Evolutionary conservation across 2,329 filamentous ascomycete genomes (phyloP), one percentile per base, ranked within the genome.

Genomic region (Cordyceps javanica): DNA sequence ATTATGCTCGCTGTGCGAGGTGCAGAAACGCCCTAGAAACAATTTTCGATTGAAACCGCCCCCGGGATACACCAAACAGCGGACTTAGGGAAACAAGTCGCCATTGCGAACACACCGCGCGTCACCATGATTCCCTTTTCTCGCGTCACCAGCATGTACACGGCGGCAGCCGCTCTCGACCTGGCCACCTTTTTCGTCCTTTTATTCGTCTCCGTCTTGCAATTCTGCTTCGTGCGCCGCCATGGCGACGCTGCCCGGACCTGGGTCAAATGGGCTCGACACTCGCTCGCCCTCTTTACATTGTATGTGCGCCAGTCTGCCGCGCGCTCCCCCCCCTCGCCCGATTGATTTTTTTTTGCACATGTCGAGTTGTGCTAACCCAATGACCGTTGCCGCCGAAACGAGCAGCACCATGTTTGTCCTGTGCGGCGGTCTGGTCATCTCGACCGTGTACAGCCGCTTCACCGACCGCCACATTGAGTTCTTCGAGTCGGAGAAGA

Each of bases 221-320:
- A 54, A 4, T 54, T 54, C 49, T 58, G 57, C 34, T 58, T 58
- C 19, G 42, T 58, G 19, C 57, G 57, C 3, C 49, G 57, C n/a
- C 57, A 54, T 16, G 36, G 50, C 34, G 57, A 58, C 34, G 50
- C 50, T 3, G 57, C 57, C 25, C 38, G 57, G 6, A 30, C 14
- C 21, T 58, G 57, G 57, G 36, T 58, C 3, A 30, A 39, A 36
- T 58, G 57, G 57, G 32, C 44, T 3, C 39, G 50, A 16, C 42
- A 36, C 32, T 54, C 49, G n/a, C 34, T 54, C 21, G 34, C 57
- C 50, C 28, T 46, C 23, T 54, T 42, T 46, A 48, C 42, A 7
- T 58, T 58, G 57, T 55, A 49, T 25, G 57, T 23, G n/a, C n/a
- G n/a, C n/a, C n/a, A n/a, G n/a, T n/a, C n/a, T n/a, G n/a, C n/a